Evolutionary conservation across 441 rosid species (phyloP), one percentile per base, ranked within the genome.

Genomic region (Aquilaria agallochum): DNA sequence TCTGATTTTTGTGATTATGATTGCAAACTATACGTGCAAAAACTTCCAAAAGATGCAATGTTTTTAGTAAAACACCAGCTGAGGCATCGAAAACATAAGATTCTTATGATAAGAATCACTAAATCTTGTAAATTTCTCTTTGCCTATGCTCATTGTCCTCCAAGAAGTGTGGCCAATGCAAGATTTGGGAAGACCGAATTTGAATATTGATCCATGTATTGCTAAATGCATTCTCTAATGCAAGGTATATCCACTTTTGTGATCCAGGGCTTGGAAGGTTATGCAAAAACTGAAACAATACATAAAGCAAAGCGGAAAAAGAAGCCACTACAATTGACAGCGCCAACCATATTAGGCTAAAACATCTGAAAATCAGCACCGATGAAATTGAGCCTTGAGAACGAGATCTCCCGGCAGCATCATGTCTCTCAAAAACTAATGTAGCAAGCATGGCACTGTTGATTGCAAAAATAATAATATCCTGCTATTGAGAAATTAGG

Each of bases 101-200:
- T n/a, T n/a, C n/a, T n/a, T n/a, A n/a, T n/a, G n/a, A n/a, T n/a
- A n/a, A 34, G 40, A 34, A 34, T 34, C 40, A 34, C 40, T 34
- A 46, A 14, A 53, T 31, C 11, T 30, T 53, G 64, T 13, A 59
- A 20, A 62, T 56, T 52, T 27, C 52, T n/a, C 55, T 67, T 80
- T 77, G 90, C 98, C 90, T 85, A 61, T 59, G 59, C 62, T 82
- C 79, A 67, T 74, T 79, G 57, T 84, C 82, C 51, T 75, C 81
- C 67, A 87, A 92, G 69, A 83, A 65, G 64, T 85, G 59, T 12
- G 97, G 89, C 98, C 98, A 94, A 72, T 88, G 82, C 63, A 84
- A 73, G 73, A 88, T 82, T 85, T 89, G 95, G 74, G 76, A 75
- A 67, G n/a, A 78, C 66, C 85, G 84, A 57, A 85, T 53, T 69